These are phyloP conservation scores for Gossypium sturtianum DNA, from an alignment of 345 rosid genomes.

Conservation along the genomic window DNA sequence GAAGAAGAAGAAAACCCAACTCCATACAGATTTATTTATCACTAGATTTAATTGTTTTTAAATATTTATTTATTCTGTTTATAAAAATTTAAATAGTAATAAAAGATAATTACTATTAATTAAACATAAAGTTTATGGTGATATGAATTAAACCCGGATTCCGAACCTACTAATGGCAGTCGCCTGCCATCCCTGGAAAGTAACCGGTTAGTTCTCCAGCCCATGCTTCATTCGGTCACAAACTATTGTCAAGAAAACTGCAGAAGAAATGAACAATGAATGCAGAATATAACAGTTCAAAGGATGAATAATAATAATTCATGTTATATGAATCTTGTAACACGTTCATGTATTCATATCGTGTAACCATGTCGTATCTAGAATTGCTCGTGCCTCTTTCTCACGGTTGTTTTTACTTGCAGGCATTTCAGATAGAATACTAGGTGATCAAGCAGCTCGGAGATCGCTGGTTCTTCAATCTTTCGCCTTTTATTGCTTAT, in stretches of 20 bases:
- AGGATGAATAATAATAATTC: neutral
- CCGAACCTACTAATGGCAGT: neutral
- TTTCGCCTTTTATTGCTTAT: neutral
- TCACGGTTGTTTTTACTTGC: neutral
- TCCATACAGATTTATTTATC: no score
- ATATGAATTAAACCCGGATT: neutral
- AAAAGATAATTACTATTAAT: no score
- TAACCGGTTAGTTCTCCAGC: neutral
- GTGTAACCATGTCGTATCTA: no score
- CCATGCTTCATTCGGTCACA: neutral
- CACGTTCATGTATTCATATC: no score
- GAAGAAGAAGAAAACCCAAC: no score
- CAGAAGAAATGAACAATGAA: neutral
- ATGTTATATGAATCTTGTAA: no score
- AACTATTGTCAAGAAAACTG: neutral
- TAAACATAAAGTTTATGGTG: neutral
- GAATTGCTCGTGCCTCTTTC: no score
- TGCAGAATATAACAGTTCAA: neutral
- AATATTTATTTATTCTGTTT: no score
- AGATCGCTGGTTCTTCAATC: neutral
- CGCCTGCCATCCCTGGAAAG: neutral
- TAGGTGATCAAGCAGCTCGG: neutral
- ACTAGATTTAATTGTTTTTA: no score
- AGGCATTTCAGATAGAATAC: neutral
- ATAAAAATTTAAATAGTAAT: no score